phyloP scores from a whole-genome alignment of 1,139 yeast genomes.

The Protomyces gravidus region DNA sequence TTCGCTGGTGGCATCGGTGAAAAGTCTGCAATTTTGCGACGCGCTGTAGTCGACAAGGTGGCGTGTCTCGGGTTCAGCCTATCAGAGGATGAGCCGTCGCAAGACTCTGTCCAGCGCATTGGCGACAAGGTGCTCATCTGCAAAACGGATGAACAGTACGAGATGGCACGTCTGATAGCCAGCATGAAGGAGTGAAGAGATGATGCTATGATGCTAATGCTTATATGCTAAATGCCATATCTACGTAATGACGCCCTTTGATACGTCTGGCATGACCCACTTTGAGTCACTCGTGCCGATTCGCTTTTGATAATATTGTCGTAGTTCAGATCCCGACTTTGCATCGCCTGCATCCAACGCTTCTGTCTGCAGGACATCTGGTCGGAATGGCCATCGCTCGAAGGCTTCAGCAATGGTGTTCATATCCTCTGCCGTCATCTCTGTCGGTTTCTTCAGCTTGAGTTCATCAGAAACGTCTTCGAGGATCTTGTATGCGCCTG shows the following conservation, averaged over 20 bases:
- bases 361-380: constrained; percentile 11
- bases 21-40: constrained; percentile 31
- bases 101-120: constrained; percentile 29
- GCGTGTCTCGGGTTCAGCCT: constrained; percentile 17
- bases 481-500: constrained; percentile 17
- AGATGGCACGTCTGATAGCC: constrained; percentile 31
- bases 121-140: constrained; percentile 31
- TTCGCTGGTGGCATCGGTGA: constrained; percentile 36
- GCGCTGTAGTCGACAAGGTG: constrained; percentile 5
- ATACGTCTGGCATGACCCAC: not conserved
- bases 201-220: too few relatives aligned
- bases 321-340: not conserved
- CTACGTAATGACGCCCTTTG: too few relatives aligned
- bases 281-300: not conserved
- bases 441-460: constrained; percentile 7
- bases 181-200: too few relatives aligned
- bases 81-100: constrained; percentile 14
- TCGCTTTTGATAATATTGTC: not conserved
- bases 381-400: constrained; percentile 22
- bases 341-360: not conserved
- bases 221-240: too few relatives aligned
- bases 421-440: constrained; percentile 24
- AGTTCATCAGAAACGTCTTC: constrained; percentile 7
- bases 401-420: constrained; percentile 16
- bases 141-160: constrained; percentile 34